Conservation (phyloP, 345 rosid species). For the Lagerstroemia speciosa region DNA sequence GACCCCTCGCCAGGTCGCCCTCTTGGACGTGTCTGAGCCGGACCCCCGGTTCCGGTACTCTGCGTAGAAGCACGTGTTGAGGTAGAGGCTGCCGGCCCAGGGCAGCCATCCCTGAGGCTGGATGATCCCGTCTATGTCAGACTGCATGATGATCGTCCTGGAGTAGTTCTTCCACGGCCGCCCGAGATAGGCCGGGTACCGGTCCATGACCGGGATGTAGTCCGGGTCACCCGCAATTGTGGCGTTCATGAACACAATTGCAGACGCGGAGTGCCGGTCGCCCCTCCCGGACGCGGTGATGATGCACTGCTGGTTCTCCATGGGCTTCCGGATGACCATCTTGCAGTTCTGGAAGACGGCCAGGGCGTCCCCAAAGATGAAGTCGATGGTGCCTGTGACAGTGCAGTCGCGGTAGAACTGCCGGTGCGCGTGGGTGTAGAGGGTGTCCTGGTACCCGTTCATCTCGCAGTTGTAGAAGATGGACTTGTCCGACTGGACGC, state of each 20-base stretch:
- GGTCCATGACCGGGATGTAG: slow-evolving; percentile 24
- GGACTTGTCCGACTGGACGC: slow-evolving; percentile 41
- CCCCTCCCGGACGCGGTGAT: slow-evolving; percentile 64
- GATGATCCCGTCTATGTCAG: slow-evolving; percentile 39
- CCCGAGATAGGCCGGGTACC: slow-evolving; percentile 50
- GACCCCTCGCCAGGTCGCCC: slow-evolving; percentile 56
- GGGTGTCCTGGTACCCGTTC: slow-evolving; percentile 61
- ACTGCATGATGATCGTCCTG: slow-evolving; percentile 49
- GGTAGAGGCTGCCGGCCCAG: slow-evolving; percentile 35
- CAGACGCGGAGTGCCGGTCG: slow-evolving; percentile 30
- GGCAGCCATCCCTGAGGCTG: slow-evolving; percentile 58
- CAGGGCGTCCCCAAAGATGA: slow-evolving; percentile 55
- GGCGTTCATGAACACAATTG: slow-evolving; percentile 55
- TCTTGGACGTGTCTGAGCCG: slow-evolving; percentile 31
- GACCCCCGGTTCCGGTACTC: slow-evolving; percentile 57
- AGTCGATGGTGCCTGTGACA: slow-evolving; percentile 62
- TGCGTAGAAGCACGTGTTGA: slow-evolving; percentile 45
- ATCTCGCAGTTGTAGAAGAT: slow-evolving; percentile 48
- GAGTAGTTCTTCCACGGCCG: slow-evolving; percentile 64
- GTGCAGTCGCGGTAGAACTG: slow-evolving; percentile 73
- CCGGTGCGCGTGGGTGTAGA: slow-evolving; percentile 52
- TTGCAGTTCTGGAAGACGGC: slow-evolving; percentile 58
- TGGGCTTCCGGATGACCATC: slow-evolving; percentile 43
- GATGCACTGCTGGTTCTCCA: slow-evolving; percentile 33
- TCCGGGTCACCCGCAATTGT: slow-evolving; percentile 34